Base-by-base conservation (phyloP, 108 stramenopile genomes). In the Pelagomonas calceolata region DNA sequence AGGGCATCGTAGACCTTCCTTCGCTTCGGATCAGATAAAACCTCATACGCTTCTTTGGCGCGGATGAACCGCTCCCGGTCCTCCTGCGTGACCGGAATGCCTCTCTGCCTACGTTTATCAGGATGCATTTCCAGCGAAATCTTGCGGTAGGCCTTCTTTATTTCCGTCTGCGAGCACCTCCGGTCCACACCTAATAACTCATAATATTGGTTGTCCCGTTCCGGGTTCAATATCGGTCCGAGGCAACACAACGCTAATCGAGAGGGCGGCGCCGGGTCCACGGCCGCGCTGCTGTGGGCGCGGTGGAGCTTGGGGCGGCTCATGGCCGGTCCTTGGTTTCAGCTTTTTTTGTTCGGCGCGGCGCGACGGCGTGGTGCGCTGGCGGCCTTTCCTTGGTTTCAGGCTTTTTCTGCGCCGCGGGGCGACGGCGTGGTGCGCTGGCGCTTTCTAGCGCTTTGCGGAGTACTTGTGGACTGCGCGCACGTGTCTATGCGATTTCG, bases 101-200 rank as follows among this genome's bases (percentile, higher is more conserved):
- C 94, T 65, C 85, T 81, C 78, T 95, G 96, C 18, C 92, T 92
- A 17, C 95, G 84, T 80, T 96, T 98, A 86, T 98, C 97, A 17
- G 97, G 97, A 75, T 98, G 97, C 88, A 96, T 90, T 70, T 86
- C 85, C 16, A 96, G 85, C 34, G 84, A 84, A 80, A 90, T 87
- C 32, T 85, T 82, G 71, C 94, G 95, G 85, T 96, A 96, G 35
- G 94, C 93, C 37, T 86, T 75, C 71, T 95, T 95, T 69, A 98
- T 92, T 70, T 95, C 94, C 5, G 92, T 91, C 30, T 68, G 75
- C 21, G 81, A 72, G 30, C 92, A 92, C 66, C 89, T 81, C 30
- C 72, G 63, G 44, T 85, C 80, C 16, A 92, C 75, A 43, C 75
- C 80, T 17, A 95, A 79, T 44, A 93, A 73, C 12, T 75, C 73